Evolutionary conservation across 1,284 basidiomycete species (phyloP).

Genomic region (Neotropicomus parvogracilis): DNA sequence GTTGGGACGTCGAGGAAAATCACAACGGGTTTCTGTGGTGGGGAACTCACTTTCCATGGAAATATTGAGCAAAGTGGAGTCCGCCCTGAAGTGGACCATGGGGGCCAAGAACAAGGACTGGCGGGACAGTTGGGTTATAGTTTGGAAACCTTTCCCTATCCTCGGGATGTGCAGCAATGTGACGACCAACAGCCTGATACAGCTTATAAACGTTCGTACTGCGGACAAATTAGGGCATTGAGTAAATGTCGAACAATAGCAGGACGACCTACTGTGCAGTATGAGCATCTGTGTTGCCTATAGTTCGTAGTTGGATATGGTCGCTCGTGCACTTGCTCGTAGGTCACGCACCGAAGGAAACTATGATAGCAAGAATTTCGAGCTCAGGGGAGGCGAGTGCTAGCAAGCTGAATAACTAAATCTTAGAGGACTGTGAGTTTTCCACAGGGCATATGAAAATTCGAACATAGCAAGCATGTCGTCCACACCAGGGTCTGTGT

Average conservation of each 20-base stretch:
- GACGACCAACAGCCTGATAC: constrained; percentile 67
- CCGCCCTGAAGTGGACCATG: constrained; percentile 75
- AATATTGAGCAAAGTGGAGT: constrained; percentile 81
- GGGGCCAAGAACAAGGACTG: constrained; percentile 66
- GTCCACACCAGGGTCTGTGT: constrained; percentile 89
- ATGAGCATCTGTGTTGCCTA: constrained; percentile 69
- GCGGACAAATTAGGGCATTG: constrained; percentile 27
- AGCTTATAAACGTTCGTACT: constrained; percentile 77
- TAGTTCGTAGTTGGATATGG: background rate
- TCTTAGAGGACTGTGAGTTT: constrained; percentile 16
- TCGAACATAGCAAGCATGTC: constrained; percentile 73
- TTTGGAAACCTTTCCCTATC: constrained; percentile 60
- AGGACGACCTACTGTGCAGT: constrained; percentile 50
- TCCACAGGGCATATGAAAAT: constrained; percentile 3
- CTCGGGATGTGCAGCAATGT: constrained; percentile 59
- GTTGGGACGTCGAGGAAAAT: constrained; percentile 3
- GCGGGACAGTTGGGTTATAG: constrained; percentile 45
- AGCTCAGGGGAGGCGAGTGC: constrained; percentile 75
- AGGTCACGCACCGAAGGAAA: constrained; percentile 65
- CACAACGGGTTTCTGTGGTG: constrained; percentile 13
- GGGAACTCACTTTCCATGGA: constrained; percentile 65
- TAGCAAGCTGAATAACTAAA: constrained; percentile 45
- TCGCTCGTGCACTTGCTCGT: background rate
- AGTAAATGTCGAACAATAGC: background rate
- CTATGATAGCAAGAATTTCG: constrained; percentile 72